A percentile compares a stretch with the other conserved stretches of the same genome.
Conservation (phyloP, 1,284 basidiomycete species). For the Singerocomus inundabilis region DNA sequence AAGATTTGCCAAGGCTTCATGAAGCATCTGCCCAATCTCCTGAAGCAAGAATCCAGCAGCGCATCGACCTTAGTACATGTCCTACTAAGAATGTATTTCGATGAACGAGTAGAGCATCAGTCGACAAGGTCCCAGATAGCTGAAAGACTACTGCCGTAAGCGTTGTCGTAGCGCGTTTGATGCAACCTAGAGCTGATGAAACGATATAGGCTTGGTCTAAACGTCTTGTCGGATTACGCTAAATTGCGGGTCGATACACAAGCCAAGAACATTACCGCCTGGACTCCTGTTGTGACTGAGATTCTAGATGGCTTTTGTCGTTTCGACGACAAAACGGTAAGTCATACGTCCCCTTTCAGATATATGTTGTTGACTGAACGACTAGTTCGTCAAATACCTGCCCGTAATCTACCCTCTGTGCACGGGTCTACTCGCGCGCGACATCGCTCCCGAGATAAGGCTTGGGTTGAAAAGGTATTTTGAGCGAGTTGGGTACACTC, state of each 20-base stretch:
- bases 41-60: slow-evolving; percentile 98
- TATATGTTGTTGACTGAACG: slow-evolving; percentile 31
- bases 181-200: slow-evolving; percentile 7
- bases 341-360: slow-evolving; percentile 32
- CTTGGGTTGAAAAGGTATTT: slow-evolving; percentile 77
- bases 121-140: slow-evolving; percentile 81
- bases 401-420: slow-evolving; percentile 85
- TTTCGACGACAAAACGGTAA: slow-evolving; percentile 86
- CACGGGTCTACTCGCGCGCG: slow-evolving; percentile 78
- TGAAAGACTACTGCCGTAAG: slow-evolving; percentile 88
- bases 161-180: slow-evolving; percentile 19
- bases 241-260: slow-evolving; percentile 90
- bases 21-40: slow-evolving; percentile 97
- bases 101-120: slow-evolving; percentile 83
- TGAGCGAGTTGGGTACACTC: slow-evolving; percentile 68
- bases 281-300: slow-evolving; percentile 96
- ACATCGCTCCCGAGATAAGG: slow-evolving; percentile 79
- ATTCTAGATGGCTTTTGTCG: slow-evolving; percentile 88
- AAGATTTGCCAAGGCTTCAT: slow-evolving; percentile 77
- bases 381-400: slow-evolving; percentile 80
- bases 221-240: slow-evolving; percentile 89
- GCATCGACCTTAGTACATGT: slow-evolving; percentile 95
- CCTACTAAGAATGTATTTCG: slow-evolving; percentile 91
- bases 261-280: slow-evolving; percentile 93
- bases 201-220: slow-evolving; percentile 73